Evolutionary conservation across 2,329 filamentous ascomycete species (phyloP), one percentile per base, ranked within the genome.

Genomic region (Aspergillus felis): DNA sequence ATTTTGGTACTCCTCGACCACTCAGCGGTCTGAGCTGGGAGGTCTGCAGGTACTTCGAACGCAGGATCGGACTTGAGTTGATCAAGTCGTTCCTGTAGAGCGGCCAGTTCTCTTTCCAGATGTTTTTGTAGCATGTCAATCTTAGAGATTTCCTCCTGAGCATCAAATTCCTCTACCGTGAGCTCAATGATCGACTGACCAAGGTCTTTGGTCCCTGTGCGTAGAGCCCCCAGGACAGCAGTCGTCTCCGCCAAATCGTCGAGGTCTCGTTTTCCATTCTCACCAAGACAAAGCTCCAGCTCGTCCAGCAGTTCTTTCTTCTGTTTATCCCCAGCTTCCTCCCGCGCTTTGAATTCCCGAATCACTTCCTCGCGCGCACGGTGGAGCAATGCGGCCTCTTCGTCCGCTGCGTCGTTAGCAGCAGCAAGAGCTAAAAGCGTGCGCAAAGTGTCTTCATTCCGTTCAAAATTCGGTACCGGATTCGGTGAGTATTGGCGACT

Each of bases 361-460:
- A 76, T 60, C 20, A 71, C 69, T 59, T 76, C 71, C 63, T 75
- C 68, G 5, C 71, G 70, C 7, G 73, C 73, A 24, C 68, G 68
- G 42, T 76, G 70, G 32, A 75, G 61, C 17, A 74, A 61, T 14
- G 60, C 64, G 20, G 66, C 66, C 50, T 76, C 75, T 20, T 78
- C 74, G 51, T 78, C 72, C 9, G 89, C 89, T 12, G 84, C 77
- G 69, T 96, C 92, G 70, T 94, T 96, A 46, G 86, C 79, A 10
- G 86, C 80, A 22, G 89, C 89, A 7, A 96, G 81, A 27, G 87
- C 84, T 8, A 95, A 82, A 3, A 96, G 81, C 1, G 83, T 86
- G 62, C 86, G 87, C 51, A 96, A 80, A 0, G 92, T 97, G 49
- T 93, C 89, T 29, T 88, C 82, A 69, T 94, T 97, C 66, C 91